phyloP scores from a whole-genome alignment of 163 green algal species.

The Prototheca cutis region DNA sequence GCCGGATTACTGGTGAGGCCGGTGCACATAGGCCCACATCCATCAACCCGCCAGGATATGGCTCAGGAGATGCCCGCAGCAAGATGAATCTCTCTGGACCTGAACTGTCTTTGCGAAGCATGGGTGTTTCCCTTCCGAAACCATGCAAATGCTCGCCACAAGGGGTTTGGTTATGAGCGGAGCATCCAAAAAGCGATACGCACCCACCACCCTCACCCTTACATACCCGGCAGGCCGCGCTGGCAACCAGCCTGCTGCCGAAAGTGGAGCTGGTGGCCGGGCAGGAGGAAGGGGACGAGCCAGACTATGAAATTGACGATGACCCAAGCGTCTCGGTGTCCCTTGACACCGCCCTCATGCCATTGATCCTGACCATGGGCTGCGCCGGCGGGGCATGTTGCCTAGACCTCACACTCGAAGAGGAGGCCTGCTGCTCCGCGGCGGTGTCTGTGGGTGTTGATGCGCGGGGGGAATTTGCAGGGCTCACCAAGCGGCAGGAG shows the following conservation, averaged over 20 bases:
- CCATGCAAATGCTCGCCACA: too few species aligned
- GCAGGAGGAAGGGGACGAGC: conserved; percentile 52
- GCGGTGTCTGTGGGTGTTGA: conserved; percentile 22
- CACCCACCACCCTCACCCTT: not conserved
- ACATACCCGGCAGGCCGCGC: conserved; percentile 33
- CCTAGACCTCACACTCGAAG: conserved; percentile 43
- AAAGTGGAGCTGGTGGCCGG: conserved; percentile 35
- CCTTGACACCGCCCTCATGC: conserved; percentile 42
- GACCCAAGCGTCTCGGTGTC: conserved; percentile 32
- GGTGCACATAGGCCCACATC: too few species aligned
- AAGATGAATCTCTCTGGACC: too few species aligned
- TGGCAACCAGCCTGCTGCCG: conserved; percentile 54
- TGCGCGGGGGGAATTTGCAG: conserved; percentile 8
- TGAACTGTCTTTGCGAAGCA: too few species aligned
- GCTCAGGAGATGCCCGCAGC: too few species aligned
- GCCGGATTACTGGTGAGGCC: too few species aligned
- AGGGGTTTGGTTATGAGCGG: too few species aligned
- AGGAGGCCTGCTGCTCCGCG: conserved; percentile 47
- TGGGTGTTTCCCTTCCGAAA: too few species aligned
- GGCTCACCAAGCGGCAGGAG: conserved; percentile 21
- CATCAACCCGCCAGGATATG: too few species aligned
- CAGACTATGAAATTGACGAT: conserved; percentile 72
- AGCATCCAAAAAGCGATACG: too few species aligned
- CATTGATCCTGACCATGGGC: conserved; percentile 45
- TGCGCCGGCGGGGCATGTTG: conserved; percentile 25